Evolutionary conservation across 805 yeast genomes (phyloP), one percentile per base, ranked within the genome.

Genomic region (Sungouiella thailandica): DNA sequence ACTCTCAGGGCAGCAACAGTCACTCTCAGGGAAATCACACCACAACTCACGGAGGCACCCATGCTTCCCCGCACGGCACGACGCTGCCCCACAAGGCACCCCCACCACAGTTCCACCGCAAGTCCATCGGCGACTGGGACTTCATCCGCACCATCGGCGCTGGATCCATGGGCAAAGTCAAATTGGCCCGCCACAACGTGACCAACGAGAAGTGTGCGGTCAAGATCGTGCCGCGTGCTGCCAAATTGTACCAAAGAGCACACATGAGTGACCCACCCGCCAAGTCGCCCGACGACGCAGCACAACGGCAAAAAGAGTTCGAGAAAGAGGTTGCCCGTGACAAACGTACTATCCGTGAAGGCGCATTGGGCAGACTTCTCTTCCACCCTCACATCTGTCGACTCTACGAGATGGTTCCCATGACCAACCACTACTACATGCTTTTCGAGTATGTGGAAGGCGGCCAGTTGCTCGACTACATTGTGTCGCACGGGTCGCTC

Each of bases 121-220:
- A 82, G 39, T 74, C 95, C 4, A 82, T 90, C 35, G 98, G 97
- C 10, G 96, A 93, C 45, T 90, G 98, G 98, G 95, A 86, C 48
- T 89, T 90, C 49, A 72, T 85, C 37, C 87, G 87, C 59, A 88
- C 96, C 2, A 84, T 93, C 29, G 99, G 99, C 27, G 96, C 97
- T 2, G 98, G 99, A 3, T 87, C 96, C 0, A 93, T 93, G 98
- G 99, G 99, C 39, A 94, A 90, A 58, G 99, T 93, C 31, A 93
- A 93, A 62, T 68, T 93, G 25, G 97, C 97, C 2, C 80, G 78
- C 50, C 95, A 89, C 62, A 76, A 83, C 45, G 60, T 77, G 23
- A 86, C 96, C 1, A 76, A 74, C 40, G 89, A 85, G 47, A 72
- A 86, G 10, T 90, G 96, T 62, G 95, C 94, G 0, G 89, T 90